These are phyloP conservation scores for Pulveroboletus sp. DNA, from an alignment of 768 basidiomycete species.

Conservation along the genomic window DNA sequence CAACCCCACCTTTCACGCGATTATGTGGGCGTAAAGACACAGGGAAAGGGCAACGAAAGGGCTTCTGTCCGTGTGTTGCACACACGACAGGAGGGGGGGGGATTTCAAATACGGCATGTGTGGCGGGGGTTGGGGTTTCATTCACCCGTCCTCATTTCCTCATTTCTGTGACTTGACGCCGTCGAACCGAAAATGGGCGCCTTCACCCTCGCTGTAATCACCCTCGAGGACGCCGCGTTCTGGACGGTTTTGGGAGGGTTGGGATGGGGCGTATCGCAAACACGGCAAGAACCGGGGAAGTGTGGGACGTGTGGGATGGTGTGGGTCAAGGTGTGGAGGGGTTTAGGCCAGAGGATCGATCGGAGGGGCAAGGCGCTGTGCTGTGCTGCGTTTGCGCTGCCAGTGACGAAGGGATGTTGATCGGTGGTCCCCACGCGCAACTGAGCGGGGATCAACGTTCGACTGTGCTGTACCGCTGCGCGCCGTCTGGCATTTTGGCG, in stretches of 20 bases:
- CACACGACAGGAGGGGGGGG: too few relatives aligned
- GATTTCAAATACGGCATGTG: too few relatives aligned
- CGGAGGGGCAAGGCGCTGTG: not conserved
- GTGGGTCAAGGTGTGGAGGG: not conserved
- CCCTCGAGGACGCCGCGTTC: conserved; percentile 29
- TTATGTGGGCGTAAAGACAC: too few relatives aligned
- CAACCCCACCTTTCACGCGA: conserved; percentile 25
- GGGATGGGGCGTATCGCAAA: not conserved
- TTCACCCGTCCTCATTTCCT: too few relatives aligned
- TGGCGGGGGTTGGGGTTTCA: too few relatives aligned
- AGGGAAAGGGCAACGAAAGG: too few relatives aligned
- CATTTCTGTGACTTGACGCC: not conserved
- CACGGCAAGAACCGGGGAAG: not conserved
- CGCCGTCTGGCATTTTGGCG: too few relatives aligned
- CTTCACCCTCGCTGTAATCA: conserved; percentile 23
- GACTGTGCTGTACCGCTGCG: not conserved
- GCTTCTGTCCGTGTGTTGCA: too few relatives aligned
- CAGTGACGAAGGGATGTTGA: too few relatives aligned
- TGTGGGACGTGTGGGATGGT: conserved; percentile 4
- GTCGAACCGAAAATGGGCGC: not conserved
- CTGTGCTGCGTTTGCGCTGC: too few relatives aligned
- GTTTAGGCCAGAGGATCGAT: not conserved
- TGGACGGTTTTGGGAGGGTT: not conserved
- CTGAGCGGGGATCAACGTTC: too few relatives aligned
- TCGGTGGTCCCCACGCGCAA: too few relatives aligned